Percentiles rank a stretch among this genome's conserved stretches.
phyloP scores from a whole-genome alignment of 495 filamentous ascomycete genomes.

The Trichoderma reesei region DNA sequence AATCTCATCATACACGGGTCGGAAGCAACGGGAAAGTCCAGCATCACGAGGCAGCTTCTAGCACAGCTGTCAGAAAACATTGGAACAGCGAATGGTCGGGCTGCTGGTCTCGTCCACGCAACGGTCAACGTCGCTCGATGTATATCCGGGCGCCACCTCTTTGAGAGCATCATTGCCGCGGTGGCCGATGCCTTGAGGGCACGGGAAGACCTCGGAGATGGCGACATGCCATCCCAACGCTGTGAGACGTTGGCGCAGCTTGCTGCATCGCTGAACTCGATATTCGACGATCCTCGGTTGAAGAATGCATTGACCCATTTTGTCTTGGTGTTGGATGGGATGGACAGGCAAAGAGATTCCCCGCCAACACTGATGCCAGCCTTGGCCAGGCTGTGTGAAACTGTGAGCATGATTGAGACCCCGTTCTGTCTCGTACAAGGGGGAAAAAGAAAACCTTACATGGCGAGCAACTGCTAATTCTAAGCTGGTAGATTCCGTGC shows the following conservation, averaged over 20 bases:
- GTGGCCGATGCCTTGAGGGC: slow-evolving; percentile 40
- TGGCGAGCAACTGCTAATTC: background rate
- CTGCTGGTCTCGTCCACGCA: slow-evolving; percentile 43
- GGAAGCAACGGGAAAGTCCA: slow-evolving; percentile 86
- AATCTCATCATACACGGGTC: slow-evolving; percentile 74
- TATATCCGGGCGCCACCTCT: slow-evolving; percentile 79
- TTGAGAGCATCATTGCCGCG: slow-evolving; percentile 52
- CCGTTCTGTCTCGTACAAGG: background rate
- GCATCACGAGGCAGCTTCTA: slow-evolving; percentile 56
- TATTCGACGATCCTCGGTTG: slow-evolving; percentile 40
- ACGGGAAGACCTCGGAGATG: slow-evolving; percentile 13
- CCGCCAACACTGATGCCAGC: slow-evolving; percentile 74
- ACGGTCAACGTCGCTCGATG: slow-evolving; percentile 76
- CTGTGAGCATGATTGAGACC: slow-evolving; percentile 13
- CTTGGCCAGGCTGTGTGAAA: slow-evolving; percentile 26
- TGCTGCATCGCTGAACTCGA: slow-evolving; percentile 53
- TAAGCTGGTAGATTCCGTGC: slow-evolving; percentile 55
- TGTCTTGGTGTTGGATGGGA: slow-evolving; percentile 81
- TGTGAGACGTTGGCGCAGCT: slow-evolving; percentile 74
- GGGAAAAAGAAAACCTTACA: background rate
- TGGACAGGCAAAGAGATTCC: slow-evolving; percentile 77
- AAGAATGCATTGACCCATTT: slow-evolving; percentile 38
- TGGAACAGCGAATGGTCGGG: background rate
- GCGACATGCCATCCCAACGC: slow-evolving; percentile 35
- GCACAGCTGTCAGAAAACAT: slow-evolving; percentile 14